These are phyloP conservation scores for Neolentinus lepideus DNA, from an alignment of 1,284 basidiomycete genomes.

Conservation along the genomic window DNA sequence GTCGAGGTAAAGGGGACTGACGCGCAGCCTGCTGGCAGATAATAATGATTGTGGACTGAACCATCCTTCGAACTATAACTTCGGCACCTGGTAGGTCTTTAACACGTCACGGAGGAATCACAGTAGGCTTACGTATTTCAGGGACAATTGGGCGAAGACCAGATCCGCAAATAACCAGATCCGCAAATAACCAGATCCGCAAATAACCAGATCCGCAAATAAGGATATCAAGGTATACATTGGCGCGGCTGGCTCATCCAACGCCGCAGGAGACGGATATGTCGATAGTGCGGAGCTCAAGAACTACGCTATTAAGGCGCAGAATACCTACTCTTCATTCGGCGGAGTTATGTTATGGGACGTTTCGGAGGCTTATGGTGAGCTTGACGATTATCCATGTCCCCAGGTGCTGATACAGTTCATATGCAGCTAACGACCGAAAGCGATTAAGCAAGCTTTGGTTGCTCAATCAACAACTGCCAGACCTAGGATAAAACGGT, in stretches of 20 bases:
- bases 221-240: slow-evolving; percentile 55
- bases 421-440: slow-evolving; percentile 45
- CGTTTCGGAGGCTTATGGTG: slow-evolving; percentile 50
- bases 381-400: not conserved
- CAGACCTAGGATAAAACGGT: too few species aligned
- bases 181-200: slow-evolving; percentile 46
- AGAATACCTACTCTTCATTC: slow-evolving; percentile 49
- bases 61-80: slow-evolving; percentile 43
- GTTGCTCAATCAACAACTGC: slow-evolving; percentile 6
- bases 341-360: slow-evolving; percentile 66
- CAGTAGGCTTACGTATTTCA: slow-evolving; percentile 14
- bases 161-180: slow-evolving; percentile 48
- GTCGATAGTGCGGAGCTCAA: slow-evolving; percentile 38
- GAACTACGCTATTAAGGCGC: slow-evolving; percentile 34
- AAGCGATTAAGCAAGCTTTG: slow-evolving; percentile 44
- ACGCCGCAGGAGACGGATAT: slow-evolving; percentile 45
- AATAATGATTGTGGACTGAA: slow-evolving; percentile 54
- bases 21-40: too few species aligned
- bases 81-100: slow-evolving; percentile 34
- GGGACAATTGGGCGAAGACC: slow-evolving; percentile 60
- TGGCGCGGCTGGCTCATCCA: slow-evolving; percentile 45
- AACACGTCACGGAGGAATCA: not conserved
- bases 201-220: slow-evolving; percentile 51
- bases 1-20: not conserved
- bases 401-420: too few species aligned